Conservation (phyloP, 768 basidiomycete genomes). For the Calvatia gigantea region DNA sequence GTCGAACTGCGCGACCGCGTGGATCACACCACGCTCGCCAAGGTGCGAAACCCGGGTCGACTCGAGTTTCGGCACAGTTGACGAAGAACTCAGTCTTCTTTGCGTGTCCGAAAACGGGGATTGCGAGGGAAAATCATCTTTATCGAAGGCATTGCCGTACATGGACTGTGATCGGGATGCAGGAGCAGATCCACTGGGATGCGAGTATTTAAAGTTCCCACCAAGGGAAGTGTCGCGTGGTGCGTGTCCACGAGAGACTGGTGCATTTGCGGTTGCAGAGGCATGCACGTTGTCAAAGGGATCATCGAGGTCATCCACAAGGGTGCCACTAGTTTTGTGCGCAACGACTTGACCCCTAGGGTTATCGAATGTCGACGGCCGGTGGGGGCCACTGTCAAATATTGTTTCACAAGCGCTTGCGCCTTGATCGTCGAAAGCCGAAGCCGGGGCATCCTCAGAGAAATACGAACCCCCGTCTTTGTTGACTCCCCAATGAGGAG, state of each 20-base stretch:
- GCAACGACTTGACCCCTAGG: background rate
- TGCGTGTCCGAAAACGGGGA: background rate
- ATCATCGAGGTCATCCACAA: constrained; percentile 9
- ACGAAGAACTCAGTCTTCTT: background rate
- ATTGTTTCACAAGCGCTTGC: background rate
- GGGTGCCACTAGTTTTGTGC: background rate
- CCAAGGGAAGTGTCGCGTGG: constrained; percentile 5
- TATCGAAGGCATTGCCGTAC: background rate
- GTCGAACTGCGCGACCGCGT: constrained; percentile 72
- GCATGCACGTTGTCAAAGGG: constrained; percentile 4
- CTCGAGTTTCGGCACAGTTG: constrained; percentile 46
- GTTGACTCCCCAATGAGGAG: constrained; percentile 54
- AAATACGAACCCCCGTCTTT: constrained; percentile 58
- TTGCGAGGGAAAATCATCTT: background rate
- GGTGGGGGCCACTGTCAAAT: background rate
- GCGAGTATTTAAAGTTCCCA: background rate
- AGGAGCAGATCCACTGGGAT: background rate
- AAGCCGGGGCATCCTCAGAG: constrained; percentile 15
- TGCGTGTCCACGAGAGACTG: background rate
- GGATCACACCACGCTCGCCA: constrained; percentile 60
- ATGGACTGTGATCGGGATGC: background rate
- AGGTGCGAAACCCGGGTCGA: constrained; percentile 44
- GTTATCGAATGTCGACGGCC: constrained; percentile 4
- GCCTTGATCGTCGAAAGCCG: background rate
- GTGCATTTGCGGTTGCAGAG: background rate